Evolutionary conservation across 2,329 filamentous ascomycete species (phyloP), one percentile per base, ranked within the genome.

Genomic region (Coniella lustricola): DNA sequence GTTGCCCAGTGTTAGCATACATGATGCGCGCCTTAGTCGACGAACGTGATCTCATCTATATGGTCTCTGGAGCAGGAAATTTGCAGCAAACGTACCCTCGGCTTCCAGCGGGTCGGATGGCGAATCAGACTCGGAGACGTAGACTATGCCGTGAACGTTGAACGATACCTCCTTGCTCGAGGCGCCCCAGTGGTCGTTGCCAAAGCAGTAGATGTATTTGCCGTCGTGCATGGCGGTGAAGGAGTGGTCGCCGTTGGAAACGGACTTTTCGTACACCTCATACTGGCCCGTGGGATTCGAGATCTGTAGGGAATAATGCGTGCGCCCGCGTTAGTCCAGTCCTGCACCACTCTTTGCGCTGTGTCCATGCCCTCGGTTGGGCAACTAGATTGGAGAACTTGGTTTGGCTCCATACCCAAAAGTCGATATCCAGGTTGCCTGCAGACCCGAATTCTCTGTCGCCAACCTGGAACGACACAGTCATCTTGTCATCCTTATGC

Each of bases 91-190:
- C 74, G 54, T 76, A 91, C 88, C 84, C 81, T 97, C 93, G 55
- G 79, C 77, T 67, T 98, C 93, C 57, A 98, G 75, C 17, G 93
- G 93, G 63, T 97, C 91, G 59, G 85, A 79, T 22, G 87, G 81
- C 52, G 85, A 77, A 60, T 97, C 91, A 52, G 79, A 75, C 68
- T 97, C 93, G 48, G 87, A 86, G 44, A 98, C 90, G 70, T 97
- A 98, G 64, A 98, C 91, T 57, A 98, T 89, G 59, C 93, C 93
- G 71, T 98, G 93, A 45, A 98, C 93, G 68, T 98, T 98, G 81
- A 98, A 98, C 49, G 89, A 95, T 46, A 98, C 91, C 69, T 98
- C 93, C 73, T 98, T 98, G 65, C 82, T 94, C 68, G 89, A 89
- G 51, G 90, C 90, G 51, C 88, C 87, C 90, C 91, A 98, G 68